These are phyloP conservation scores for Pythium folliculosum DNA, from an alignment of 352 stramenopile species.

Conservation along the genomic window DNA sequence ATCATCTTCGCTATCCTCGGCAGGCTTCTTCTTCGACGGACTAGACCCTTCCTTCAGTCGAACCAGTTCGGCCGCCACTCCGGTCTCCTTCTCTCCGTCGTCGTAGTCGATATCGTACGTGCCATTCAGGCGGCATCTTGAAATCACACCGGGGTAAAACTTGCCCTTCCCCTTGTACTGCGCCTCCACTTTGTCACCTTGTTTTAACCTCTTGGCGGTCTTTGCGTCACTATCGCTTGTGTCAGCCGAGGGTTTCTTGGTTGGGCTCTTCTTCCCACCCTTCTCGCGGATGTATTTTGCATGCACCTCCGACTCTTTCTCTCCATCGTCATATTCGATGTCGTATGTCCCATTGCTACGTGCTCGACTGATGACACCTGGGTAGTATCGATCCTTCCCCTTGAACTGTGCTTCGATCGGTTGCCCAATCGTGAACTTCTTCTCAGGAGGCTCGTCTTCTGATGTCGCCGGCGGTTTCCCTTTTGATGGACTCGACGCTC, in stretches of 20 bases:
- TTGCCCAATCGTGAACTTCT: constrained; percentile 29
- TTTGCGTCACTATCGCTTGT: constrained; percentile 23
- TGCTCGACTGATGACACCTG: constrained; percentile 39
- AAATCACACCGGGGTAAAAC: constrained; percentile 57
- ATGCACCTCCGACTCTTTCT: constrained; percentile 29
- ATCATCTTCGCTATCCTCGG: constrained; percentile 14
- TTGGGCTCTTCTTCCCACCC: constrained; percentile 2
- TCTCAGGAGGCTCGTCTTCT: constrained; percentile 19
- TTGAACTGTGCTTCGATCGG: constrained; percentile 42
- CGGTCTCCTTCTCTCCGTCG: constrained; percentile 60
- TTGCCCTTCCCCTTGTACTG: constrained; percentile 51
- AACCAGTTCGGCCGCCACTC: constrained; percentile 26
- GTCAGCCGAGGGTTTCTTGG: constrained; percentile 14
- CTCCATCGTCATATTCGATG: constrained; percentile 62
- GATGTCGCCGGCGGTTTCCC: constrained; percentile 6
- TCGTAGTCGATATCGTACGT: constrained; percentile 78
- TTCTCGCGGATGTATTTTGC: constrained; percentile 29
- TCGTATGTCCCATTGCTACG: constrained; percentile 48
- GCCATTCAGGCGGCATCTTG: constrained; percentile 45
- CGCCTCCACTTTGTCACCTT: constrained; percentile 47
- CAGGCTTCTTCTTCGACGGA: constrained; percentile 1
- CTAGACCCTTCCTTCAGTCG: constrained; percentile 11
- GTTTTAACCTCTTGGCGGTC: constrained; percentile 30
- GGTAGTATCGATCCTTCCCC: constrained; percentile 33
- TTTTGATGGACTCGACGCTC: constrained; percentile 14